Base-by-base conservation (phyloP, 2,329 filamentous ascomycete species). In the Monilinia laxa region DNA sequence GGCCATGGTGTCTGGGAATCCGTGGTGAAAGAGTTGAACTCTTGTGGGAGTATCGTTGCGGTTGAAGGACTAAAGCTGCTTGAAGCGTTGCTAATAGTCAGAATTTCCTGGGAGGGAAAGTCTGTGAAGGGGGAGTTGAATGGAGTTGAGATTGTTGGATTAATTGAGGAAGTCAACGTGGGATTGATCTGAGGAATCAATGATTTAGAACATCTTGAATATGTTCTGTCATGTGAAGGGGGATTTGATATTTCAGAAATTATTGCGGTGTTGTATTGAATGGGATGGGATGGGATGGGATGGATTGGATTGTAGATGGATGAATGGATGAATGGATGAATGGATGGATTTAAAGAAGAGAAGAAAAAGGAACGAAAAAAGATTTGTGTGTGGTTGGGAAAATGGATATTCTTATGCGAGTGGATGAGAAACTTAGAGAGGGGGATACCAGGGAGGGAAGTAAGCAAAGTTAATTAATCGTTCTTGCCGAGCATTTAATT, bases 11-110 rank as follows among this genome's bases (percentile, higher is more conserved):
- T 86, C 78, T 80, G 78, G 79, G 87, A 85, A 91, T 90, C 90
- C 90, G 90, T 93, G 85, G 84, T 92, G 89, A 89, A 89, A 88
- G 90, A 87, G 86, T 83, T 76, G 74, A 84, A 86, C 86, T 89
- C 88, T 86, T 83, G 85, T 77, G 80, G 78, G 81, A 82, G 78
- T 85, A 87, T 87, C 81, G 81, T 87, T 80, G 81, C 80, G 82
- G 83, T 83, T 75, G 77, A 78, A 75, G 77, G 78, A 80, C 79
- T 78, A 78, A 81, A 84, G 86, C 83, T 85, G 85, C 83, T 74
- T 74, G 81, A 81, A 83, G 86, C 85, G 80, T 80, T 80, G 83
- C 83, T 84, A 76, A 81, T 87, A 85, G 89, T 89, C 88, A 90
- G 86, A 76, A 85, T 84, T 80, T 85, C 85, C 85, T 80, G 78